Conservation (phyloP, 805 yeast genomes). For the Candida koratica region DNA sequence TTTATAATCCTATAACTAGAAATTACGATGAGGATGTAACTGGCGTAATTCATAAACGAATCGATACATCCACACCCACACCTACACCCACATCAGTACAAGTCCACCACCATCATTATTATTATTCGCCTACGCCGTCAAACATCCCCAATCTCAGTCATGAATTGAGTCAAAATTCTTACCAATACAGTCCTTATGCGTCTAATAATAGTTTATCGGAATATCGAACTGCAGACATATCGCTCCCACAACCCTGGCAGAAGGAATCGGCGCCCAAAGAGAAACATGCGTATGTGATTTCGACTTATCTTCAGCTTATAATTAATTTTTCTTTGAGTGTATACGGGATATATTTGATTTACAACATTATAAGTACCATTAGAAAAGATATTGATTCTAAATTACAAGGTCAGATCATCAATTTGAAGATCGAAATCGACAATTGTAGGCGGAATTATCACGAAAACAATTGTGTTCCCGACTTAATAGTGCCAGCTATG, state of each 20-base stretch:
- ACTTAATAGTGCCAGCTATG: slow-evolving; percentile 54
- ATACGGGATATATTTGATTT: slow-evolving; percentile 42
- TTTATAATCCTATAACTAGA: slow-evolving; percentile 17
- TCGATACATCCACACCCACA: slow-evolving; percentile 3
- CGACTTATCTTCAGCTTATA: slow-evolving; percentile 58
- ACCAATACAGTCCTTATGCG: slow-evolving; percentile 4
- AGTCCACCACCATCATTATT: slow-evolving; percentile 48
- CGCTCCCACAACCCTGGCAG: slow-evolving; percentile 61
- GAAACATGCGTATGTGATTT: slow-evolving; percentile 50
- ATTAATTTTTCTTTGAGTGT: slow-evolving; percentile 47
- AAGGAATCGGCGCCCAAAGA: slow-evolving; percentile 47
- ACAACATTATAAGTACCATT: slow-evolving; percentile 45
- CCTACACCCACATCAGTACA: slow-evolving; percentile 11
- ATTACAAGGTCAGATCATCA: slow-evolving; percentile 45
- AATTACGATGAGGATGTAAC: slow-evolving; percentile 16
- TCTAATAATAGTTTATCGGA: slow-evolving; percentile 4
- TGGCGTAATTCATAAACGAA: slow-evolving; percentile 1
- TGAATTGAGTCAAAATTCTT: slow-evolving; percentile 3
- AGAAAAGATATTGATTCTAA: slow-evolving; percentile 51
- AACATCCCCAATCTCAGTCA: slow-evolving; percentile 1
- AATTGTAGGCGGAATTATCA: slow-evolving; percentile 49
- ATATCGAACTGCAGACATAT: slow-evolving; percentile 3
- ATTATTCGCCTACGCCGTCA: slow-evolving; percentile 17
- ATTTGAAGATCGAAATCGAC: slow-evolving; percentile 48
- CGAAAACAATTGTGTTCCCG: slow-evolving; percentile 56